Conservation (phyloP, 2,329 filamentous ascomycete species). For the Monosporascus cannonballus region DNA sequence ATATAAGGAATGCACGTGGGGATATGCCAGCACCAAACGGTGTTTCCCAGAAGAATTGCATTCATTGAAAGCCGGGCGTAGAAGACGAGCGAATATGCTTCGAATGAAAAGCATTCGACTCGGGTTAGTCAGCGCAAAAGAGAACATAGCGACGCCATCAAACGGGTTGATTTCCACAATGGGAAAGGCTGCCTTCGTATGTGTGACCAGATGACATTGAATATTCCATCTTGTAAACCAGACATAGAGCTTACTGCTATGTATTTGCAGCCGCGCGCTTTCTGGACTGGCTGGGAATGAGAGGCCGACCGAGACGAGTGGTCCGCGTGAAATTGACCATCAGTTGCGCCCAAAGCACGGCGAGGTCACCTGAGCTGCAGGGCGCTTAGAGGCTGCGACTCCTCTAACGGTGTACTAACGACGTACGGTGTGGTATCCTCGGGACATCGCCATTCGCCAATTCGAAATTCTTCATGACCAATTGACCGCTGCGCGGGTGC, state of each 20-base stretch:
- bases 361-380: background rate
- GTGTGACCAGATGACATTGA: too few species aligned
- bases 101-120: background rate
- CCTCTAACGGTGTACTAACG: background rate
- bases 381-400: background rate
- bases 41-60: background rate
- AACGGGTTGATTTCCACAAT: too few species aligned
- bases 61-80: background rate
- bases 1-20: background rate
- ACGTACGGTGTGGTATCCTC: background rate
- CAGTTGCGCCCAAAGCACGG: background rate
- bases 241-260: too few species aligned
- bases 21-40: background rate
- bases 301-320: too few species aligned
- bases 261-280: too few species aligned
- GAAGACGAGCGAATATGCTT: background rate
- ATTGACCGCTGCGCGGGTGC: background rate
- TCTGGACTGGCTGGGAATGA: background rate
- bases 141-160: background rate
- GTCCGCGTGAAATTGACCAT: background rate
- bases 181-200: too few species aligned
- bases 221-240: too few species aligned
- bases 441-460: background rate
- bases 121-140: background rate
- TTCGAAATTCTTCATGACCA: background rate